Conservation (phyloP, 805 yeast genomes). For the Candida verbasci region DNA sequence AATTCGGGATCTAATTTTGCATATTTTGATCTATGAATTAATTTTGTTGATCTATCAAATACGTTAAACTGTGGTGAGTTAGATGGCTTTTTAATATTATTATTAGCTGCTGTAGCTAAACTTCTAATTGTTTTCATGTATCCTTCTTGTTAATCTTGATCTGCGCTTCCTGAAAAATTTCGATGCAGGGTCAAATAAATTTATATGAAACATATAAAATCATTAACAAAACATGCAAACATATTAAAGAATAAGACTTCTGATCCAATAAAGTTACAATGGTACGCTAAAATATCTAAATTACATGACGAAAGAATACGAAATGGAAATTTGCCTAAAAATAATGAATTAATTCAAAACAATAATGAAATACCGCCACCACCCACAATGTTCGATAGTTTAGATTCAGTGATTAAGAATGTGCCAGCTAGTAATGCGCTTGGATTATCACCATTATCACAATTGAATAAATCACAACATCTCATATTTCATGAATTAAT, state of each 20-base stretch:
- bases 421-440: too few species aligned
- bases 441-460: background rate
- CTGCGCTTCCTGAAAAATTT: background rate
- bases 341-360: too few species aligned
- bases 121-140: constrained; percentile 7
- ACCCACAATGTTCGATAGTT: background rate
- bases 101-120: constrained; percentile 25
- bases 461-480: background rate
- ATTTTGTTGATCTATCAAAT: constrained; percentile 61
- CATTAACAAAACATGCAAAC: too few species aligned
- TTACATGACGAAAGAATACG: background rate
- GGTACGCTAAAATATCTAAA: background rate
- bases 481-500: background rate
- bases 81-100: constrained; percentile 7
- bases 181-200: too few species aligned
- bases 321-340: background rate
- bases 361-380: too few species aligned
- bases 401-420: background rate
- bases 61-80: constrained; percentile 31
- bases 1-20: constrained; percentile 38
- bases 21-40: constrained; percentile 54
- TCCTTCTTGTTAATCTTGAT: too few species aligned
- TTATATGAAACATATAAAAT: too few species aligned
- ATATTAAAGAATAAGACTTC: too few species aligned
- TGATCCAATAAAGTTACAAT: background rate